These are phyloP conservation scores for Cadophora gregata DNA, from an alignment of 2,329 filamentous ascomycete genomes.

Conservation along the genomic window DNA sequence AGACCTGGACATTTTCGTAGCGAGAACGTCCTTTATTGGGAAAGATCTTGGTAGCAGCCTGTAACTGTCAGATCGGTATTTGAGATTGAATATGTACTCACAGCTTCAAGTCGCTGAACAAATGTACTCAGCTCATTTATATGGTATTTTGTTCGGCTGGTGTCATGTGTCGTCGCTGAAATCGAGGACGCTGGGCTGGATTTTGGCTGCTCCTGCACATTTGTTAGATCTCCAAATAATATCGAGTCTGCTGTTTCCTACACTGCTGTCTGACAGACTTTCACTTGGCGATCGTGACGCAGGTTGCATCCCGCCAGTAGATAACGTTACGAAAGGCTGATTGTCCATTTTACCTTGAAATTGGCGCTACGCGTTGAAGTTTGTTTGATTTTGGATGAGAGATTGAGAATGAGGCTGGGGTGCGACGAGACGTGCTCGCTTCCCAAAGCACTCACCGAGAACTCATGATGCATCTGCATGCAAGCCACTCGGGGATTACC, in stretches of 20 bases:
- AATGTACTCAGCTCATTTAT: constrained; percentile 28
- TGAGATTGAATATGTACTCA: neutral
- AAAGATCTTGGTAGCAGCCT: constrained; percentile 34
- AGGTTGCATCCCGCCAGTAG: constrained; percentile 12
- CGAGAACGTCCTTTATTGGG: constrained; percentile 33
- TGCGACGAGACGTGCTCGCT: neutral
- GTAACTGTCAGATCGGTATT: neutral
- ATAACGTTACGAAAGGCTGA: neutral
- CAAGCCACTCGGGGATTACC: neutral
- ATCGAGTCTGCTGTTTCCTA: neutral
- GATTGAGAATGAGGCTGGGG: neutral
- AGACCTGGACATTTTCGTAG: constrained; percentile 35
- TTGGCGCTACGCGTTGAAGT: neutral
- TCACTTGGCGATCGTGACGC: neutral
- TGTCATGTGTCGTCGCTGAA: constrained; percentile 26
- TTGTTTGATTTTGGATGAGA: neutral
- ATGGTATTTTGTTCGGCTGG: constrained; percentile 28
- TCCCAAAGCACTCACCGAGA: neutral
- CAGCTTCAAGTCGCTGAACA: constrained; percentile 27
- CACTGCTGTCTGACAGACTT: neutral
- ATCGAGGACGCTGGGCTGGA: constrained; percentile 7
- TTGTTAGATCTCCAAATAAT: neutral
- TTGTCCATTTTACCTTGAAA: neutral
- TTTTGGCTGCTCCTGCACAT: neutral
- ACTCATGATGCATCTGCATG: neutral